These are phyloP conservation scores for Tolypocladium cylindrosporum DNA, from an alignment of 2,329 filamentous ascomycete species.

Conservation along the genomic window DNA sequence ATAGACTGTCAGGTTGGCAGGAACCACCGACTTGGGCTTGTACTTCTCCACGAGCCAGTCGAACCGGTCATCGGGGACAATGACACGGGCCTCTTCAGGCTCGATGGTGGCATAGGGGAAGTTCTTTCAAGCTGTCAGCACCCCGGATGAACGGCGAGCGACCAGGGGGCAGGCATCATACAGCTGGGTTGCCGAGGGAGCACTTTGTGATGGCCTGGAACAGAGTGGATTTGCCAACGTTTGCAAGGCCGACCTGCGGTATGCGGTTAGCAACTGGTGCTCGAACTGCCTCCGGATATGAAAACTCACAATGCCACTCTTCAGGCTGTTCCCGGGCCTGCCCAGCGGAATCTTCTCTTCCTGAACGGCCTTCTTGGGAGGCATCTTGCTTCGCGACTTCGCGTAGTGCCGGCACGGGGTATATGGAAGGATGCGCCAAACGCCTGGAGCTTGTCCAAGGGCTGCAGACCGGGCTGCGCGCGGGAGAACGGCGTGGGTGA, in stretches of 20 bases:
- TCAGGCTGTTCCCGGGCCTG: slow-evolving; percentile 93
- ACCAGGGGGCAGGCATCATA: slow-evolving; percentile 36
- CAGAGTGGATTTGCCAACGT: slow-evolving; percentile 97
- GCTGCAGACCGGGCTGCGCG: slow-evolving; percentile 51
- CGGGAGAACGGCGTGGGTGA: slow-evolving; percentile 35
- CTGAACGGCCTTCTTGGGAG: slow-evolving; percentile 84
- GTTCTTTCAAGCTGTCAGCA: slow-evolving; percentile 53
- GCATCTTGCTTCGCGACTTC: slow-evolving; percentile 67
- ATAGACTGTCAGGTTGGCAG: slow-evolving; percentile 95
- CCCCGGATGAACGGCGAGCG: slow-evolving; percentile 23
- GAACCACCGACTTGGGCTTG: slow-evolving; percentile 95
- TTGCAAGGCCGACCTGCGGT: slow-evolving; percentile 83
- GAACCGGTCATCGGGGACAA: slow-evolving; percentile 91
- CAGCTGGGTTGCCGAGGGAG: slow-evolving; percentile 91
- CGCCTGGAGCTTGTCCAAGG: slow-evolving; percentile 33
- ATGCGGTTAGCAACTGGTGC: not conserved
- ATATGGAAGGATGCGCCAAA: slow-evolving; percentile 40
- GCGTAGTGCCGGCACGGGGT: slow-evolving; percentile 46
- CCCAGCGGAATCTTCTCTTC: slow-evolving; percentile 97
- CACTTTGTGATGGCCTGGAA: slow-evolving; percentile 99
- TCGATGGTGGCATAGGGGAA: slow-evolving; percentile 99
- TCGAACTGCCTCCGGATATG: not conserved
- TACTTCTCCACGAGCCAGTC: slow-evolving; percentile 96
- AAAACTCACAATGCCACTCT: slow-evolving; percentile 87
- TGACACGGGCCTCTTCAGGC: slow-evolving; percentile 92